Base-by-base conservation (phyloP, 805 yeast genomes). In the Candida insectorum region DNA sequence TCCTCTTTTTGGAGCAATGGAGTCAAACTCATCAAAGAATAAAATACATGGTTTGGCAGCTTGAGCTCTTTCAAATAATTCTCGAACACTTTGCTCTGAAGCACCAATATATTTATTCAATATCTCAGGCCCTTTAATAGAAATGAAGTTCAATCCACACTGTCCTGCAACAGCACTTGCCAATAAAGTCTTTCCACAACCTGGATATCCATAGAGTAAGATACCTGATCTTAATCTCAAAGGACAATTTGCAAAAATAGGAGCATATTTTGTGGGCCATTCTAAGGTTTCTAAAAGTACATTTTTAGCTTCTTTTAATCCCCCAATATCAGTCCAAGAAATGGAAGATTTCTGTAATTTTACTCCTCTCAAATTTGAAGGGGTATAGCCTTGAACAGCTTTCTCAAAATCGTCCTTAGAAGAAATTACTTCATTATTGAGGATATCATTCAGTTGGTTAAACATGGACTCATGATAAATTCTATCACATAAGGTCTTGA, bases 1-100 rank as follows among this genome's bases (percentile, higher is more conserved):
- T 2, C 97, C 97, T 71, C 97, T 81, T 55, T 89, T 89, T 1
- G 97, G 97, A 0, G 97, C 97, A 51, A 93, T 87, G 0, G 97
- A 88, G 48, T 91, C 97, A 56, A 91, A 89, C 52, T 91, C 97
- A 60, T 91, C 97, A 58, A 91, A 89, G 54, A 91, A 89, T 33
- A 91, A 62, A 19, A 91, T 79, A 50, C 97, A 91, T 0, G 97
- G 97, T 50, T 85, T 87, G 3, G 96, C 96, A 16, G 95, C 83
- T 52, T 84, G 93, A 1, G 97, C 98, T 20, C 95, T 71, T 44
- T 89, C 96, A 56, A 93, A 93, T 29, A 93, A 66, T 39, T 91
- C 97, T 39, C 98, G 71, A 2, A 93, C 91, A 29, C 89, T 80
- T 55, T 91, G 97, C 58, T 93, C 98, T 21, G 95, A 85, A 0